Percentiles rank a stretch among this genome's conserved stretches.
Conservation (phyloP, 768 basidiomycete species). For the Mycena vulgaris region DNA sequence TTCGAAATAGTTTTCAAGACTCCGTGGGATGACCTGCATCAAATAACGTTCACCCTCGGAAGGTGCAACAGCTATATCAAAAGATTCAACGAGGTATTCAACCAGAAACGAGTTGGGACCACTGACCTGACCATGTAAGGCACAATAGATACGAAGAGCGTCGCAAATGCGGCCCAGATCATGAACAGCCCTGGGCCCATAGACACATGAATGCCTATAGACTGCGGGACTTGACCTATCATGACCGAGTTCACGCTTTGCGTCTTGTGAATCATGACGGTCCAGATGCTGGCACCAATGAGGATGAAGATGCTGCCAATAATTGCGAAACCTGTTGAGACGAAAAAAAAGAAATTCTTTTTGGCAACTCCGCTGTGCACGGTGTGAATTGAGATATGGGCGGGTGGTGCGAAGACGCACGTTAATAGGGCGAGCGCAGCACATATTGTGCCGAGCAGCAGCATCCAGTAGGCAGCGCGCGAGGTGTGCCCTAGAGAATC, state of each 20-base stretch:
- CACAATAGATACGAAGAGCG: conserved; percentile 73
- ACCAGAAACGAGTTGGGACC: background rate
- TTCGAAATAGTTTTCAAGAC: conserved; percentile 21
- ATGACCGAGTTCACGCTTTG: conserved; percentile 70
- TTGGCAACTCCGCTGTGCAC: conserved; percentile 74
- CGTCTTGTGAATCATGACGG: conserved; percentile 76
- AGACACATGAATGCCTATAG: conserved; percentile 76
- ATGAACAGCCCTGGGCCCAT: conserved; percentile 75
- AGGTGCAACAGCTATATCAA: conserved; percentile 81
- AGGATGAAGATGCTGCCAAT: conserved; percentile 75
- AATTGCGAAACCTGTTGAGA: conserved; percentile 75
- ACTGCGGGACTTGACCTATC: conserved; percentile 53
- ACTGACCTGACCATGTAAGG: conserved; percentile 86
- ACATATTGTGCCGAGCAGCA: conserved; percentile 80
- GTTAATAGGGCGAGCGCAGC: conserved; percentile 75
- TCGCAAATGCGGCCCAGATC: conserved; percentile 83
- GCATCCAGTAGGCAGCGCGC: conserved; percentile 81
- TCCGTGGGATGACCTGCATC: conserved; percentile 30
- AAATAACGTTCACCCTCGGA: conserved; percentile 67
- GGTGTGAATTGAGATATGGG: conserved; percentile 29
- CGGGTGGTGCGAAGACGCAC: conserved; percentile 58
- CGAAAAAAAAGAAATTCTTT: conserved; percentile 75
- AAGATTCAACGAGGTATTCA: background rate
- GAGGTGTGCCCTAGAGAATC: conserved; percentile 74
- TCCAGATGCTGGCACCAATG: conserved; percentile 84